Conservation (phyloP, 495 filamentous ascomycete species). For the Bombardia bombarda region DNA sequence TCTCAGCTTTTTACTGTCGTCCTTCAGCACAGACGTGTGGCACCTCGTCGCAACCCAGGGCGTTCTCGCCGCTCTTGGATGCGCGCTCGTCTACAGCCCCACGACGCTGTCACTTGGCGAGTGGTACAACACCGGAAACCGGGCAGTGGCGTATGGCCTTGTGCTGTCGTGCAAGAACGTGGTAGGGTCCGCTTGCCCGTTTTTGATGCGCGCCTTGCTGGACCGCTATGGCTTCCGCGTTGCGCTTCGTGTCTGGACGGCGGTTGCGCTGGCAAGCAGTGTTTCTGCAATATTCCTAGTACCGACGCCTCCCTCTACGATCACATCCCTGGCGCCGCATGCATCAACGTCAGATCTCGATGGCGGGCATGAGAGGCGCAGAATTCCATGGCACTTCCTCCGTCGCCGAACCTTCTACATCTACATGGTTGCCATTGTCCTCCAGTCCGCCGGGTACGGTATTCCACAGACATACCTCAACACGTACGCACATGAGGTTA, state of each 20-base stretch:
- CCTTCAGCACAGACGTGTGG: constrained; percentile 3
- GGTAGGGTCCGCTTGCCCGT: constrained; percentile 1
- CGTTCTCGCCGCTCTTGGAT: constrained; percentile 2
- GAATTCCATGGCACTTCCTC: constrained; percentile 2
- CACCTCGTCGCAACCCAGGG: constrained; percentile 3
- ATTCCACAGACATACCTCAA: constrained; percentile 4
- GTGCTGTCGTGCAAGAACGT: constrained; percentile 3
- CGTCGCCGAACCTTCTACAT: background rate
- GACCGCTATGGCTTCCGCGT: background rate
- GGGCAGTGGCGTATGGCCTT: background rate
- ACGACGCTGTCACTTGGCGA: constrained; percentile 2
- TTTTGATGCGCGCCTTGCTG: background rate
- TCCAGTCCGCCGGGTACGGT: constrained; percentile 1
- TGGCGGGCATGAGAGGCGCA: background rate
- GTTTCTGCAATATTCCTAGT: background rate
- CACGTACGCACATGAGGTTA: constrained; percentile 1
- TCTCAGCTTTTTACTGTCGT: constrained; percentile 1
- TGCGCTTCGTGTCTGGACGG: background rate
- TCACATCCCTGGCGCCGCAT: background rate
- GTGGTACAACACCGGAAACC: constrained; percentile 1
- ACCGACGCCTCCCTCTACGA: background rate
- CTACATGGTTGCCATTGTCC: background rate
- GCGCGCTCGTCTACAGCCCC: constrained; percentile 3
- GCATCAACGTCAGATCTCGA: background rate
- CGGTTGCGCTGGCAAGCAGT: background rate